Base-by-base conservation (phyloP, 2,329 filamentous ascomycete genomes). In the Ophiostoma perfectum region DNA sequence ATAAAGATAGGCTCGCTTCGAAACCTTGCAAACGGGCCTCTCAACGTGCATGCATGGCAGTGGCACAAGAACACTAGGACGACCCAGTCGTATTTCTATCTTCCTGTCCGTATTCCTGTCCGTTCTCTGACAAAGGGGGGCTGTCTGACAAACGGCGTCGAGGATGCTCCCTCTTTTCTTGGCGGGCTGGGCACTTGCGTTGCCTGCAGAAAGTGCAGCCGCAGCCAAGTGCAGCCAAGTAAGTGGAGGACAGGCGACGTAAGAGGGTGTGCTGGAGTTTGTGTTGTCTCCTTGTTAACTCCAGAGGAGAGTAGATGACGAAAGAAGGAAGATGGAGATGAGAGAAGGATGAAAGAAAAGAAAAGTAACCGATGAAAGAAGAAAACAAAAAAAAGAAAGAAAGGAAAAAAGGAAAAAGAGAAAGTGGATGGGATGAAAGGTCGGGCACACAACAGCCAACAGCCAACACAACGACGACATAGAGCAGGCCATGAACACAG, bases 151-250 rank as follows among this genome's bases (percentile, higher is more conserved):
- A 60, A 38, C 49, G 49, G 49, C 27, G 18, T 55, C 49, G 49
- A 55, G 49, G 16, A n/a, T 52, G 47, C 52, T 60, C 55, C 55
- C 55, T 60, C 55, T 60, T 60, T 38, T 60, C 55, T 60, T 60
- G 55, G 55, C 55, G 38, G 9, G 27, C 55, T 60, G 55, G 49
- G 49, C 49, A 55, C 49, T 38, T 60, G 55, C 55, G 55, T 58
- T 38, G 27, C 18, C 55, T 58, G 55, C 49, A 55, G 49, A 9
- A 55, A 49, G 47, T 16, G 5, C n/a, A 18, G 27, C n/a, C 14
- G 18, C 49, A 4, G 27, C n/a, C n/a, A 55, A 55, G 49, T 55
- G 49, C 18, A 55, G 27, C 27, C 49, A 55, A 55, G 49, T 55
- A 18, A 18, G 49, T 12, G 42, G 12, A 47, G 45, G 11, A 27